Evolutionary conservation across 1,139 yeast species (phyloP), one percentile per base, ranked within the genome.

Genomic region (Petasospora rhodanensis): DNA sequence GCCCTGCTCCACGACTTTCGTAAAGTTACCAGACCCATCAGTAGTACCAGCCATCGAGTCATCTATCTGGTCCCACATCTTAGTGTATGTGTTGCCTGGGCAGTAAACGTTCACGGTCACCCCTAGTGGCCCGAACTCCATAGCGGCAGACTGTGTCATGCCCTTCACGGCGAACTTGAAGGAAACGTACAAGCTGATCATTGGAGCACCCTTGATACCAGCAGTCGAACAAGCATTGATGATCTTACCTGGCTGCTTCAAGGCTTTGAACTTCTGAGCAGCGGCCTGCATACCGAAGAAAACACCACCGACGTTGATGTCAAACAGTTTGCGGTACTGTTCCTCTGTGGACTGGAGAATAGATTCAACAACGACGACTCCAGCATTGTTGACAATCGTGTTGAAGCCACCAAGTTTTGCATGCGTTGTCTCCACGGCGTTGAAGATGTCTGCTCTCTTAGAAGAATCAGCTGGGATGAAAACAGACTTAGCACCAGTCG

Each of bases 271-370:
- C 24, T 49, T 50, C 5, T 33, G 32, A 8, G 59, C 54, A 7
- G 62, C 62, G n/a, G 61, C 62, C 41, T 58, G 61, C 12, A 53
- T 57, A 22, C 60, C 58, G 39, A 44, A 54, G n/a, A 57, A 28
- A 6, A 54, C 58, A 36, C 62, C 61, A 30, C 50, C 52, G 22
- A 56, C 41, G 30, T 59, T 58, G 28, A 55, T 44, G 5, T 37
- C 23, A 31, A 33, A 37, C 14, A 51, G 43, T 12, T 32, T 37
- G 8, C 42, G 24, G 14, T 48, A 31, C 7, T 55, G 51, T 14
- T 45, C 55, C 14, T 43, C 48, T 3, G 56, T 44, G 10, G 42
- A 41, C 4, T 54, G 57, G 17, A 42, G 34, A 7, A 56, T 28
- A 7, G 52, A 36, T 3, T 39, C 37, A 24, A 54, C 41, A 14